These are phyloP conservation scores for Floccularia luteovirens DNA, from an alignment of 768 basidiomycete species.

Conservation along the genomic window DNA sequence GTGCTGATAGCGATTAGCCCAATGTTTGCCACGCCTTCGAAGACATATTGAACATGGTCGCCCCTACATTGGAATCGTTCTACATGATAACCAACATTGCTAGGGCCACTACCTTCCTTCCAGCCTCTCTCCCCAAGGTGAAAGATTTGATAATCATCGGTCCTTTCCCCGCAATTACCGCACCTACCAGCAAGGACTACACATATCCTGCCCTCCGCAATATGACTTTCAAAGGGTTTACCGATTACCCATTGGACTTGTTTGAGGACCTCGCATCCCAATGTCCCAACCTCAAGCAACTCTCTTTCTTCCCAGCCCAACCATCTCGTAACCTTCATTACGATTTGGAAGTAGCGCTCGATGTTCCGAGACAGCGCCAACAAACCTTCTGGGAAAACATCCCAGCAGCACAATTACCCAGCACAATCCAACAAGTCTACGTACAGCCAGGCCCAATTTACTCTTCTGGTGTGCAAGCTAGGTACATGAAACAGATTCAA, in stretches of 20 bases:
- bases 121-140: slow-evolving; percentile 16
- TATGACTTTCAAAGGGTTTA: slow-evolving; percentile 13
- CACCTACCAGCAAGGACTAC: slow-evolving; percentile 4
- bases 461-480: no score
- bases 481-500: no score
- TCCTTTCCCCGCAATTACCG: slow-evolving; percentile 14
- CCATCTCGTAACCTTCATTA: slow-evolving; percentile 10
- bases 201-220: slow-evolving; percentile 14
- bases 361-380: background rate
- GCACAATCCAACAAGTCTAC: slow-evolving; percentile 7
- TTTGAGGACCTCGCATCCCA: slow-evolving; percentile 16
- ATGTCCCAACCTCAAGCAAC: slow-evolving; percentile 11
- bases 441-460: slow-evolving; percentile 8
- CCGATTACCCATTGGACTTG: slow-evolving; percentile 12
- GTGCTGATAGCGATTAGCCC: slow-evolving; percentile 7
- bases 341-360: slow-evolving; percentile 10
- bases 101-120: slow-evolving; percentile 10
- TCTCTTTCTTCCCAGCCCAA: slow-evolving; percentile 12
- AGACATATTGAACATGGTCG: slow-evolving; percentile 11
- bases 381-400: background rate
- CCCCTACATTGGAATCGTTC: slow-evolving; percentile 15
- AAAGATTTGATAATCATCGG: slow-evolving; percentile 17
- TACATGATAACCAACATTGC: slow-evolving; percentile 15
- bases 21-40: slow-evolving; percentile 10
- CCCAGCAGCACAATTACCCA: slow-evolving; percentile 3